Conservation (phyloP, 2,329 filamentous ascomycete genomes). For the Ceratocystiopsis minuta region DNA sequence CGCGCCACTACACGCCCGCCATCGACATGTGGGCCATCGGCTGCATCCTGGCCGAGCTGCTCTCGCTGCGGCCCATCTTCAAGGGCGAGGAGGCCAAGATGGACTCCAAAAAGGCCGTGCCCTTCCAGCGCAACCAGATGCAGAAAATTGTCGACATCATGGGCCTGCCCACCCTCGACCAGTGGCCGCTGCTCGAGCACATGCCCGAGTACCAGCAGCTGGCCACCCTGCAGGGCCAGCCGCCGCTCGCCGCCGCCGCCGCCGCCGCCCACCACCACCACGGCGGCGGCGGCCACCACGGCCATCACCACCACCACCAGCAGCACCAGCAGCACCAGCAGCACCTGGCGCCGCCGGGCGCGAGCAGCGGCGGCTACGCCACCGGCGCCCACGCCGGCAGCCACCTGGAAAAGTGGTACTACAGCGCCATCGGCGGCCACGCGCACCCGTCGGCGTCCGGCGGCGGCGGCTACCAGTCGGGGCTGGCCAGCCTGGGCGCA, state of each 20-base stretch:
- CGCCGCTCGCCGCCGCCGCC: constrained; percentile 12
- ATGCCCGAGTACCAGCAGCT: constrained; percentile 81
- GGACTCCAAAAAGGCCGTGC: constrained; percentile 93
- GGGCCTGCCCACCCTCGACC: constrained; percentile 72
- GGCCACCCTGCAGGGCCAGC: constrained; percentile 32
- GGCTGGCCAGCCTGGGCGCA: constrained; percentile 42
- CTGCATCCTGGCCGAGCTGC: constrained; percentile 89
- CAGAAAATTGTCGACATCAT: constrained; percentile 96
- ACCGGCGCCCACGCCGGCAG: too few relatives aligned
- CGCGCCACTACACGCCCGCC: constrained; percentile 89
- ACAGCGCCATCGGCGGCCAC: constrained; percentile 40
- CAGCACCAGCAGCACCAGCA: neutral
- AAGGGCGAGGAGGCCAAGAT: constrained; percentile 98
- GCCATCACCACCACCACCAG: constrained; percentile 17
- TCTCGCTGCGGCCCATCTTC: constrained; percentile 84
- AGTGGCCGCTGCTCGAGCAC: constrained; percentile 65
- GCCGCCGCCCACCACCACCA: neutral
- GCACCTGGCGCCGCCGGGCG: too few relatives aligned
- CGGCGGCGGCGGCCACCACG: constrained; percentile 22
- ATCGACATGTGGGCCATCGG: constrained; percentile 97
- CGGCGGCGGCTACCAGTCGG: constrained; percentile 17
- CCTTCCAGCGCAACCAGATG: constrained; percentile 97
- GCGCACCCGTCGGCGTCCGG: constrained; percentile 32
- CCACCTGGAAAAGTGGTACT: constrained; percentile 65
- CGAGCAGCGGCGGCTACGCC: too few relatives aligned